Conservation (phyloP, 1,139 yeast species). For the Kluyveromyces marxianus region DNA sequence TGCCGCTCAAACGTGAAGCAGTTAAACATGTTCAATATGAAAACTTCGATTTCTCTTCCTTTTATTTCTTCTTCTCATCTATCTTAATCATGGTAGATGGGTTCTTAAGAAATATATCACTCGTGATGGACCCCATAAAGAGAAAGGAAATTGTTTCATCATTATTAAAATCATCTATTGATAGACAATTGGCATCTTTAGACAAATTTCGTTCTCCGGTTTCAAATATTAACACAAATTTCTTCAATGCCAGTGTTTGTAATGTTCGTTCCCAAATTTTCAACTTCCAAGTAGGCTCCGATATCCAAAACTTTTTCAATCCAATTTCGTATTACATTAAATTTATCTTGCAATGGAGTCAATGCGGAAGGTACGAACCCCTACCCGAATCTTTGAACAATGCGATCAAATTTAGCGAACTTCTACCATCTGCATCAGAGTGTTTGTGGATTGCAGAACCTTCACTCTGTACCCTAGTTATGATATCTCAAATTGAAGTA, state of each 20-base stretch:
- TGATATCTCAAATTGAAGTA: slow-evolving; percentile 64
- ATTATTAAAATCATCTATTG: slow-evolving; percentile 15
- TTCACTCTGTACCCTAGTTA: slow-evolving; percentile 67
- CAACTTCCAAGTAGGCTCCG: slow-evolving; percentile 27
- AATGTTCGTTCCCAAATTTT: slow-evolving; percentile 19
- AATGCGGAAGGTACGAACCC: slow-evolving; percentile 27
- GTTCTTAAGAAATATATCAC: slow-evolving; percentile 33
- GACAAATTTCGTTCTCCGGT: slow-evolving; percentile 15
- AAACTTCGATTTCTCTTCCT: slow-evolving; percentile 75
- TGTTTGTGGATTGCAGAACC: slow-evolving; percentile 42
- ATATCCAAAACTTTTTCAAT: slow-evolving; percentile 26
- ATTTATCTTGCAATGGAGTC: slow-evolving; percentile 28
- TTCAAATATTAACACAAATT: not conserved
- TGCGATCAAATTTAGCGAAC: slow-evolving; percentile 12
- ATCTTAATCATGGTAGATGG: slow-evolving; percentile 51
- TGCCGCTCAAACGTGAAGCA: slow-evolving; percentile 70
- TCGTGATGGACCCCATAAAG: slow-evolving; percentile 17
- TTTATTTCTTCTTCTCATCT: slow-evolving; percentile 62
- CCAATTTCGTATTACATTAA: slow-evolving; percentile 29
- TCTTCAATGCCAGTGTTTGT: slow-evolving; percentile 12
- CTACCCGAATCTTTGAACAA: slow-evolving; percentile 13
- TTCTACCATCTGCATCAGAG: slow-evolving; percentile 17
- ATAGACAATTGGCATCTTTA: slow-evolving; percentile 17
- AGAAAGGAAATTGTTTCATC: slow-evolving; percentile 14
- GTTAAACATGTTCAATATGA: slow-evolving; percentile 86